Evolutionary conservation across 2,329 filamentous ascomycete genomes (phyloP).

Genomic region (Cladophialophora carrionii): DNA sequence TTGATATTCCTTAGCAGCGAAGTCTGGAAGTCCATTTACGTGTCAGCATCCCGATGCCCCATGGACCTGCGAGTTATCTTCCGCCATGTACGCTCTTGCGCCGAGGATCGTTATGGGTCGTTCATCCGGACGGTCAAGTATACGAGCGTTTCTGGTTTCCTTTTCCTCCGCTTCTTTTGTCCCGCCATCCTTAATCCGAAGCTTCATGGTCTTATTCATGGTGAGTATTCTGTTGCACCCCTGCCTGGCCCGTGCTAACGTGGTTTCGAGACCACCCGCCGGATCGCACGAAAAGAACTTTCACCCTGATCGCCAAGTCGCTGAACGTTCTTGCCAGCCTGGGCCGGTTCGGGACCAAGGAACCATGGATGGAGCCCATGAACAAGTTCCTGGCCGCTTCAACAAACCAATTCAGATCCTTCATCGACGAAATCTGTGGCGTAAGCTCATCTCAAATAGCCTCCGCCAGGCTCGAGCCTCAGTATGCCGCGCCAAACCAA

Average conservation of each 20-base stretch:
- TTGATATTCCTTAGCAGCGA: constrained; percentile 76
- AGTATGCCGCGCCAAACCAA: constrained; percentile 89
- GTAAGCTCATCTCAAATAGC: constrained; percentile 70
- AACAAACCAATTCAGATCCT: constrained; percentile 79
- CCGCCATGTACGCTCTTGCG: constrained; percentile 87
- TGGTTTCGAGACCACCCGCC: constrained; percentile 71
- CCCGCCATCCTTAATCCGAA: constrained; percentile 96
- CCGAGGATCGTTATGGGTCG: constrained; percentile 91
- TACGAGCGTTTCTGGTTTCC: constrained; percentile 90
- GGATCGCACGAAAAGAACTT: constrained; percentile 77
- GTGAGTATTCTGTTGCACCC: constrained; percentile 46
- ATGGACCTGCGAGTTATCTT: constrained; percentile 82
- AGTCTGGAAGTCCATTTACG: constrained; percentile 81
- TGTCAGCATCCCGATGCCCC: constrained; percentile 74
- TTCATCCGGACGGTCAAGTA: constrained; percentile 88
- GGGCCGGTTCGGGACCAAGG: constrained; percentile 88
- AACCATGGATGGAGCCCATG: constrained; percentile 99
- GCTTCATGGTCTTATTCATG: constrained; percentile 80
- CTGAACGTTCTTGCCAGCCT: constrained; percentile 89
- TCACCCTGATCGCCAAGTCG: constrained; percentile 90
- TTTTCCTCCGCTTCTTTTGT: constrained; percentile 94
- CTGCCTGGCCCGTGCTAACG: constrained; percentile 35
- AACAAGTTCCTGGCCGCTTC: constrained; percentile 80
- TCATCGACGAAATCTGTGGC: constrained; percentile 82
- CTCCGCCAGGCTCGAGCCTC: constrained; percentile 60